These are phyloP conservation scores for Penicillium robsamsonii DNA, from an alignment of 495 filamentous ascomycete genomes.

Conservation along the genomic window DNA sequence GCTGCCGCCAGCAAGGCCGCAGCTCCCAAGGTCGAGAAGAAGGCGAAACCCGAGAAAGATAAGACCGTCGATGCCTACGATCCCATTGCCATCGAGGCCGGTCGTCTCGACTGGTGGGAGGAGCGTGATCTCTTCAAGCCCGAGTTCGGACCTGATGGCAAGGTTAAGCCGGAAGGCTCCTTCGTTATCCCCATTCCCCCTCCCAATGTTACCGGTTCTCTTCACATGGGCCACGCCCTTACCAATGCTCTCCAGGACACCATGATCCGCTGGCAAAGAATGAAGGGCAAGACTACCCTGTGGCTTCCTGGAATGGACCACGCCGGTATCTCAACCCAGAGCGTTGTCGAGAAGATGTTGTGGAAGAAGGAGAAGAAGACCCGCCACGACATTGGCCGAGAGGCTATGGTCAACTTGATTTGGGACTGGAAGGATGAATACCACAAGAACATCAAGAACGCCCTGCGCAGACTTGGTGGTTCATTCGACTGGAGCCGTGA, in stretches of 20 bases:
- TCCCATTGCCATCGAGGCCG: conserved; percentile 54
- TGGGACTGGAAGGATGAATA: conserved; percentile 74
- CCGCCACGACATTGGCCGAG: conserved; percentile 63
- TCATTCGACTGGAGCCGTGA: conserved; percentile 65
- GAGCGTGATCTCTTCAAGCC: conserved; percentile 70
- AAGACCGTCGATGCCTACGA: conserved; percentile 57
- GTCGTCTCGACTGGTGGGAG: conserved; percentile 61
- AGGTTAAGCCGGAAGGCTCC: conserved; percentile 63
- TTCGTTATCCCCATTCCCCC: conserved; percentile 77
- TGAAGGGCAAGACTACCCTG: conserved; percentile 65
- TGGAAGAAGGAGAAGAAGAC: conserved; percentile 65
- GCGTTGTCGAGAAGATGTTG: conserved; percentile 74
- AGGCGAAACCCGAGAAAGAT: conserved; percentile 52
- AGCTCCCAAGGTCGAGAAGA: conserved; percentile 53
- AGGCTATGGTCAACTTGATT: conserved; percentile 56
- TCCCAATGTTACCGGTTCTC: conserved; percentile 72
- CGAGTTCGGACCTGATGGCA: conserved; percentile 61
- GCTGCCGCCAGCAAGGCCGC: conserved; percentile 39
- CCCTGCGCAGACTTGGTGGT: conserved; percentile 57
- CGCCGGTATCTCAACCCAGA: conserved; percentile 75
- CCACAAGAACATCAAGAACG: conserved; percentile 58
- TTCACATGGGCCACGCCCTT: conserved; percentile 72
- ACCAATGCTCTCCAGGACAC: conserved; percentile 69
- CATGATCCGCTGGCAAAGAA: conserved; percentile 68
- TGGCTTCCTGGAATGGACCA: conserved; percentile 76